These are phyloP conservation scores for Xylariomycetidae sp. DNA, from an alignment of 2,329 filamentous ascomycete genomes.

Conservation along the genomic window DNA sequence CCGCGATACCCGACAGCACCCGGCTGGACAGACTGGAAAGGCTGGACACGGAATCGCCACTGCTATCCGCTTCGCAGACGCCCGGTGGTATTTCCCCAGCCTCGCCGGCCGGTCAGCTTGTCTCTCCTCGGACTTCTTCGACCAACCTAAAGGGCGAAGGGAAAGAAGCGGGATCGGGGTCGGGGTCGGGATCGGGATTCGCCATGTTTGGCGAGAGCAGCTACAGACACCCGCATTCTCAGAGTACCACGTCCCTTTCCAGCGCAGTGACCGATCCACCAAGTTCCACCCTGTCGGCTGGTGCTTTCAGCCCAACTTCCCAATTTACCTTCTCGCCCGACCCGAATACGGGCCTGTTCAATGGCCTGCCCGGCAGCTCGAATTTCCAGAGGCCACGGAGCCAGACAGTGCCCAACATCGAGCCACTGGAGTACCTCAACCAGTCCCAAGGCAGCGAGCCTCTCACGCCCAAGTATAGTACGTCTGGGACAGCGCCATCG, in stretches of 20 bases:
- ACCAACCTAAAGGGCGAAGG: constrained; percentile 65
- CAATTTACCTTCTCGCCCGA: constrained; percentile 74
- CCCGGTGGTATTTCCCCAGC: constrained; percentile 64
- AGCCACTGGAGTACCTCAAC: constrained; percentile 51
- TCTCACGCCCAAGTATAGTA: constrained; percentile 44
- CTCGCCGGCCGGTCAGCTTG: constrained; percentile 58
- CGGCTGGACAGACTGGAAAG: constrained; percentile 48
- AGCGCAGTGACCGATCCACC: constrained; percentile 61
- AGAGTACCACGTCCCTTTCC: constrained; percentile 60
- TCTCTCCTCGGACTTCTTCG: constrained; percentile 63
- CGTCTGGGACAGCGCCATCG: constrained; percentile 41
- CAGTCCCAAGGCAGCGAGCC: constrained; percentile 28
- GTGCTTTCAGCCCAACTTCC: constrained; percentile 66
- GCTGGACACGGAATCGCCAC: constrained; percentile 47
- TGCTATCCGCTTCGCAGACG: constrained; percentile 53
- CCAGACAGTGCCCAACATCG: constrained; percentile 76
- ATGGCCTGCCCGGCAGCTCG: constrained; percentile 34
- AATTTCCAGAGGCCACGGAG: constrained; percentile 73
- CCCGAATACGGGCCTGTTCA: constrained; percentile 60
- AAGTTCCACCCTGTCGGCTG: constrained; percentile 62
- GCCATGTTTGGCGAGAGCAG: constrained; percentile 48
- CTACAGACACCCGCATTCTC: constrained; percentile 60
- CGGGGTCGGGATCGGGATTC: too few species aligned
- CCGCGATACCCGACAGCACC: constrained; percentile 65
- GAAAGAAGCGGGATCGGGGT: constrained; percentile 54